phyloP scores from a whole-genome alignment of 176 grass and related monocot genomes.

The Ananas comosus region DNA sequence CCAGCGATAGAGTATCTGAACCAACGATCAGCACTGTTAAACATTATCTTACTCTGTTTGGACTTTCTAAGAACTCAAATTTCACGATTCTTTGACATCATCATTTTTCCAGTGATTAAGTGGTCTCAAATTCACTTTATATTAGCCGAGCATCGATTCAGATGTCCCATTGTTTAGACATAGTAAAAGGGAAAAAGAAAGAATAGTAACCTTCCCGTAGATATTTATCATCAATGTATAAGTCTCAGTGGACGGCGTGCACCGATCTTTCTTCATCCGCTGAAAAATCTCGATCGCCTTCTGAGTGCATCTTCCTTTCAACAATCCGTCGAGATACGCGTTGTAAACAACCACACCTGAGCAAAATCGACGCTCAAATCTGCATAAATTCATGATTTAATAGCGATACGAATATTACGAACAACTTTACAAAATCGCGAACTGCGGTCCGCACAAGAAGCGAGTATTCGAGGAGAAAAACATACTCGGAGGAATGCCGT shows the following conservation, averaged over 20 bases:
- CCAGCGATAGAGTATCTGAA: no score
- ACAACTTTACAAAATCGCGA: background rate
- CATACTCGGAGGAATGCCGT: conserved; percentile 56
- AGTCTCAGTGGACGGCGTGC: conserved; percentile 65
- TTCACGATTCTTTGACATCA: no score
- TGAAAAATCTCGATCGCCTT: conserved; percentile 78
- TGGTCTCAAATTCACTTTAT: no score
- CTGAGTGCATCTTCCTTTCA: conserved; percentile 58
- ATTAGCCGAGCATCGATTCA: no score
- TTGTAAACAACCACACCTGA: conserved; percentile 68
- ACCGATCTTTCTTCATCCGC: conserved; percentile 71
- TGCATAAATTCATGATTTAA: conserved; percentile 9
- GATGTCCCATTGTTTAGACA: no score
- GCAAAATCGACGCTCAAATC: conserved; percentile 16
- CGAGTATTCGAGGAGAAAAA: background rate
- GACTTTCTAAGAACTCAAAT: no score
- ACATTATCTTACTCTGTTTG: no score
- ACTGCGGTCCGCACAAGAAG: background rate
- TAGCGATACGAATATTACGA: background rate
- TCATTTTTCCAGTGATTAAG: no score
- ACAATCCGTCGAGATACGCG: conserved; percentile 53
- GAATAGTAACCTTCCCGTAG: conserved; percentile 55
- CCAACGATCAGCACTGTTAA: no score
- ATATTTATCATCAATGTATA: conserved; percentile 93
- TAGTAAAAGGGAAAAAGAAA: background rate